A percentile compares a stretch with the other conserved stretches of the same genome.
These are phyloP conservation scores for Chaetomium fimeti DNA, from an alignment of 495 filamentous ascomycete genomes.

Conservation along the genomic window DNA sequence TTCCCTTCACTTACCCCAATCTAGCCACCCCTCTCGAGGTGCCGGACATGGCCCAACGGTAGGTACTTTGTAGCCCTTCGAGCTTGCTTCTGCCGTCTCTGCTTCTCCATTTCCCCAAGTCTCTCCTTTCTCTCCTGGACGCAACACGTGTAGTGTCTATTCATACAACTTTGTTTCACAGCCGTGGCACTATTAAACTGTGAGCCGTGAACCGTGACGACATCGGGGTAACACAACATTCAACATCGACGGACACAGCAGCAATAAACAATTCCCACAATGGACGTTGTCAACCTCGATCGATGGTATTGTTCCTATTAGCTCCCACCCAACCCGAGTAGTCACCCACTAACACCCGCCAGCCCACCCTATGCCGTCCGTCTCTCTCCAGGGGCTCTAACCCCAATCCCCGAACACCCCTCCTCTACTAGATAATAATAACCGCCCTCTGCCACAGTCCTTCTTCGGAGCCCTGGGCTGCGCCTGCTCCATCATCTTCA, in stretches of 20 bases:
- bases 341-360: slow-evolving; percentile 7
- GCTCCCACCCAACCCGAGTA: not conserved
- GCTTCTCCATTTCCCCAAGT: not conserved
- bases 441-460: slow-evolving; percentile 28
- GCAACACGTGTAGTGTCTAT: not conserved
- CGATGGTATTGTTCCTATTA: slow-evolving; percentile 24
- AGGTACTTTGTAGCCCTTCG: not conserved
- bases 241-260: not conserved
- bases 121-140: not conserved
- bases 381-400: not conserved
- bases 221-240: not conserved
- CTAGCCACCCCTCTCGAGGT: not conserved
- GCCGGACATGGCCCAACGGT: not conserved
- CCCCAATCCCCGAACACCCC: not conserved
- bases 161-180: not conserved
- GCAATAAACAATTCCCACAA: not conserved
- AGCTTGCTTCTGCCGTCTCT: not conserved
- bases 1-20: not conserved
- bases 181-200: no score
- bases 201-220: not conserved
- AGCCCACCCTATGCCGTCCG: slow-evolving; percentile 49
- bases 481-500: slow-evolving; percentile 65
- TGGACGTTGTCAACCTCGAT: slow-evolving; percentile 29
- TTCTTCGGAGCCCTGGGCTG: slow-evolving; percentile 54
- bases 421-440: not conserved